phyloP scores from a whole-genome alignment of 257 asterid species.

The Solanum corneliomulleri region DNA sequence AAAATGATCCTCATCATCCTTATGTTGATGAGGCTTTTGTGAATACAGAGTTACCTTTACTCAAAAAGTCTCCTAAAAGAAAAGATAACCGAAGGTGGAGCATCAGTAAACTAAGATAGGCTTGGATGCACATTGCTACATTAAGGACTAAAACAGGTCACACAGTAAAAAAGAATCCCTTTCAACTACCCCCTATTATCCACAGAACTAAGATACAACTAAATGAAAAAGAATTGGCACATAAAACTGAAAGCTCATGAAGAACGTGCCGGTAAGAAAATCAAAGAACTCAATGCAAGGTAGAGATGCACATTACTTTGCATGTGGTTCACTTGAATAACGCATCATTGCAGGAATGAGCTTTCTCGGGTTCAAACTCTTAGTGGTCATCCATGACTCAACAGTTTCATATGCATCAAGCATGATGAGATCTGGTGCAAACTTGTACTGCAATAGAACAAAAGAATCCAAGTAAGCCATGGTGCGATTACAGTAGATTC shows the following conservation, averaged over 20 bases:
- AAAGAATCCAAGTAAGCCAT: background rate
- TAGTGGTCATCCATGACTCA: conserved; percentile 94
- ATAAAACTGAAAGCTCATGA: background rate
- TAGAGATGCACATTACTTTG: conserved; percentile 51
- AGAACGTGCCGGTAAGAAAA: background rate
- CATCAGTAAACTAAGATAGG: background rate
- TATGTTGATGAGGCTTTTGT: background rate
- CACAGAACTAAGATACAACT: background rate
- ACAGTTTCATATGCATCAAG: conserved; percentile 99
- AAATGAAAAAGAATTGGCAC: background rate
- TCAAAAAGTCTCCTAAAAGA: background rate
- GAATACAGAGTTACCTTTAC: background rate
- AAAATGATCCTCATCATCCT: background rate
- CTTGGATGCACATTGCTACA: background rate
- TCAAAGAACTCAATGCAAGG: background rate
- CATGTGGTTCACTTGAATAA: conserved; percentile 93
- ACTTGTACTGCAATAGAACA: conserved; percentile 68
- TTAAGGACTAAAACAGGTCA: background rate
- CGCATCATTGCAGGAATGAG: conserved; percentile 99
- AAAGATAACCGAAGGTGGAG: background rate
- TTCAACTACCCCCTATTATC: background rate
- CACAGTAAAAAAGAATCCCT: background rate
- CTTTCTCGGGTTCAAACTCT: conserved; percentile 82
- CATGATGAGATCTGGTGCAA: conserved; percentile 94
- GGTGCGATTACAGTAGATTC: background rate